Conservation (phyloP, 1,284 basidiomycete genomes). For the Cutaneotrichosporon mucoides region DNA sequence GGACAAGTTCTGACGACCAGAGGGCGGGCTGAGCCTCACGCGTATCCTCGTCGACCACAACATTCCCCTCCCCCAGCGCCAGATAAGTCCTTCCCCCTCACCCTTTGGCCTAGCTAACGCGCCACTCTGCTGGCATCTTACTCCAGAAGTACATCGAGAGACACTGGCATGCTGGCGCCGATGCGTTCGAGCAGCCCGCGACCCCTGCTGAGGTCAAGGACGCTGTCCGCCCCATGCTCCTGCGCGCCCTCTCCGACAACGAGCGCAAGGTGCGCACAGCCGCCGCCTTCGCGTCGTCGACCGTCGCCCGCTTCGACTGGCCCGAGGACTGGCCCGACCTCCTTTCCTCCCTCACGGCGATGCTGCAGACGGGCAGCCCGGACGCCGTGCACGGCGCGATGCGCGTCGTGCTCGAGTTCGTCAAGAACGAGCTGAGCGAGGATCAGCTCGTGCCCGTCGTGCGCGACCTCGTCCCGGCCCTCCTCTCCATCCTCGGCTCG, state of each 20-base stretch:
- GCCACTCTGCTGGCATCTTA: constrained; percentile 75
- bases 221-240: constrained; percentile 68
- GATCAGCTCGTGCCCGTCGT: constrained; percentile 87
- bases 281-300: constrained; percentile 62
- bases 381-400: constrained; percentile 86
- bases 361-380: constrained; percentile 67
- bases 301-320: constrained; percentile 85
- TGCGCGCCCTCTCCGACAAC: constrained; percentile 75
- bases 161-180: constrained; percentile 78
- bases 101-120: constrained; percentile 12
- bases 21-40: constrained; percentile 66
- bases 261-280: constrained; percentile 76
- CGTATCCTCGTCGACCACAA: constrained; percentile 62
- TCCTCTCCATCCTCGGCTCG: constrained; percentile 75
- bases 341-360: constrained; percentile 63
- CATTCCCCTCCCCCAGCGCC: constrained; percentile 64
- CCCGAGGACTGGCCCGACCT: constrained; percentile 88
- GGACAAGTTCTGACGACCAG: constrained; percentile 48
- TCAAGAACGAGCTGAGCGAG: constrained; percentile 82
- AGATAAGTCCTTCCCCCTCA: constrained; percentile 63
- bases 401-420: constrained; percentile 88
- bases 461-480: constrained; percentile 73
- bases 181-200: constrained; percentile 67
- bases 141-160: constrained; percentile 80
- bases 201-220: constrained; percentile 68